These are phyloP conservation scores for Kuraishia hungarica DNA, from an alignment of 805 yeast genomes.

Conservation along the genomic window DNA sequence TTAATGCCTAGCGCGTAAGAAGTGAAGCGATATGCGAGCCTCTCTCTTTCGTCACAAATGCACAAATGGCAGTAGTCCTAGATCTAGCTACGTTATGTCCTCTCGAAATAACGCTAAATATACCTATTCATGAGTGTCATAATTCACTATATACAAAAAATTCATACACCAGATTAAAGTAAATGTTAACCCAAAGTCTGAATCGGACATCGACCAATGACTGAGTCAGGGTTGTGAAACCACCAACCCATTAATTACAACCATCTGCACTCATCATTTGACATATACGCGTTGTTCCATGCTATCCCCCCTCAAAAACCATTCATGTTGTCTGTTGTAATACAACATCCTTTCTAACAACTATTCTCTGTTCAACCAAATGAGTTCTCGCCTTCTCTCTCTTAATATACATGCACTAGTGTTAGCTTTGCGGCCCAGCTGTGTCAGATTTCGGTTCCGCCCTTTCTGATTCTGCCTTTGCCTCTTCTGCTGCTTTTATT, in stretches of 20 bases:
- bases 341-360: too few species aligned
- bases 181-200: neutral
- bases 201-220: neutral
- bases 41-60: too few species aligned
- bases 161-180: neutral
- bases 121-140: neutral
- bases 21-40: too few species aligned
- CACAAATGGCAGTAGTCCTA: too few species aligned
- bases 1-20: too few species aligned
- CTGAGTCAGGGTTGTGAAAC: neutral
- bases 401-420: neutral
- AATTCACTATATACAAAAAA: neutral
- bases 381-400: neutral
- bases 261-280: neutral
- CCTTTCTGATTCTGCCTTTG: conserved; percentile 16
- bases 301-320: neutral
- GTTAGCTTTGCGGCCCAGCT: neutral
- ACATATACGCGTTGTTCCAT: neutral
- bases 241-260: neutral
- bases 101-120: too few species aligned
- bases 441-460: conserved; percentile 8
- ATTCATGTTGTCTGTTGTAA: neutral
- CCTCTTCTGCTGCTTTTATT: conserved; percentile 43
- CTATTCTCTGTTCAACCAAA: too few species aligned
- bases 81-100: too few species aligned